A percentile compares a stretch with the other conserved stretches of the same genome.
Conservation (phyloP, 805 yeast genomes). For the Candida ulmi region DNA sequence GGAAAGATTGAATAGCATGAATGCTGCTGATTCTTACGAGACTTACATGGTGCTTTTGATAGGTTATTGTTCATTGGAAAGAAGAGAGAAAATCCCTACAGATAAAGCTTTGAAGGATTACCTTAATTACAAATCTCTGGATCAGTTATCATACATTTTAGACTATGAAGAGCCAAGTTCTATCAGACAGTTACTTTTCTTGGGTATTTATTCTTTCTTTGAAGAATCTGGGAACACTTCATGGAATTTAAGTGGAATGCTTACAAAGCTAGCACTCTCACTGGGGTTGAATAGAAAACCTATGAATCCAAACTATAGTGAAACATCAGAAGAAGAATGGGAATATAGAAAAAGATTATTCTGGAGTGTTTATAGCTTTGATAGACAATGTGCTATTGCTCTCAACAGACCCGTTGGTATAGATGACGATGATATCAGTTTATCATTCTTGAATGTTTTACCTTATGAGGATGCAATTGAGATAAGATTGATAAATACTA, state of each 20-base stretch:
- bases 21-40: conserved; percentile 35
- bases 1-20: conserved; percentile 16
- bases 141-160: conserved; percentile 31
- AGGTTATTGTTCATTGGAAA: conserved; percentile 45
- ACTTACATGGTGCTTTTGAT: conserved; percentile 48
- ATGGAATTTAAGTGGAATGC: conserved; percentile 47
- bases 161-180: conserved; percentile 35
- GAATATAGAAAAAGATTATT: conserved; percentile 35
- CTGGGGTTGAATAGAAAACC: conserved; percentile 41
- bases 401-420: conserved; percentile 45
- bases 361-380: conserved; percentile 46
- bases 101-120: conserved; percentile 34
- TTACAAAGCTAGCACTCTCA: conserved; percentile 38
- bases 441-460: conserved; percentile 34
- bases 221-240: conserved; percentile 44
- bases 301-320: background rate
- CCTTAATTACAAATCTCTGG: conserved; percentile 37
- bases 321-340: conserved; percentile 19
- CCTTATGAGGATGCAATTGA: conserved; percentile 36
- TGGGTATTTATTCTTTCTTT: conserved; percentile 46
- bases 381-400: conserved; percentile 41
- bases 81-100: conserved; percentile 31
- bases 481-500: conserved; percentile 33
- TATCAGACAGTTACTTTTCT: conserved; percentile 34
- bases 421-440: conserved; percentile 45